These are phyloP conservation scores for Jaltomata sinuosa DNA, from an alignment of 257 asterid genomes.

Conservation along the genomic window DNA sequence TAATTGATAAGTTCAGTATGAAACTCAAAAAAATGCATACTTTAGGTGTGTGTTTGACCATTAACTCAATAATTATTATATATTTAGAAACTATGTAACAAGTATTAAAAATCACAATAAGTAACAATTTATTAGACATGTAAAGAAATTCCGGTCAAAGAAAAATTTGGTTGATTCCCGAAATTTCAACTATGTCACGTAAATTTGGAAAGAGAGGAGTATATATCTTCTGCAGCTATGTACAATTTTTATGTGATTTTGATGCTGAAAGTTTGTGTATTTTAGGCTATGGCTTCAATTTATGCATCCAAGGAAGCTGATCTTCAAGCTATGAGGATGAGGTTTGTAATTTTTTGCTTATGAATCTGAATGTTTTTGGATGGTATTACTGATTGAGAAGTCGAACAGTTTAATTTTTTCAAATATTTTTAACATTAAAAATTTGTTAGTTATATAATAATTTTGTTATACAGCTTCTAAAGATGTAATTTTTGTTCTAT, in stretches of 20 bases:
- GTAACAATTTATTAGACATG: too few relatives aligned
- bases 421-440: not conserved
- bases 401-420: not conserved
- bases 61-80: too few relatives aligned
- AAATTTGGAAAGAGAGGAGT: too few relatives aligned
- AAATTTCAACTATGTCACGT: too few relatives aligned
- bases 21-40: too few relatives aligned
- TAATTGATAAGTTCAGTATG: too few relatives aligned
- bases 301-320: slow-evolving; percentile 84
- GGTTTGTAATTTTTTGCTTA: slow-evolving; percentile 20
- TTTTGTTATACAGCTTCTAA: not conserved
- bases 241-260: not conserved
- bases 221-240: too few relatives aligned
- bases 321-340: slow-evolving; percentile 83
- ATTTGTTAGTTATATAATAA: not conserved
- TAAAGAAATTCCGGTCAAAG: too few relatives aligned
- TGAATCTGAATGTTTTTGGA: not conserved
- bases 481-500: not conserved
- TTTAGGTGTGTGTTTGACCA: too few relatives aligned
- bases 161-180: too few relatives aligned
- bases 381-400: not conserved
- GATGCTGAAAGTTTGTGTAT: not conserved
- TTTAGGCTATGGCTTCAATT: slow-evolving; percentile 96
- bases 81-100: too few relatives aligned
- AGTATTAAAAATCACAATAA: too few relatives aligned